These are phyloP conservation scores for Podospora australis DNA, from an alignment of 495 filamentous ascomycete species.

Conservation along the genomic window DNA sequence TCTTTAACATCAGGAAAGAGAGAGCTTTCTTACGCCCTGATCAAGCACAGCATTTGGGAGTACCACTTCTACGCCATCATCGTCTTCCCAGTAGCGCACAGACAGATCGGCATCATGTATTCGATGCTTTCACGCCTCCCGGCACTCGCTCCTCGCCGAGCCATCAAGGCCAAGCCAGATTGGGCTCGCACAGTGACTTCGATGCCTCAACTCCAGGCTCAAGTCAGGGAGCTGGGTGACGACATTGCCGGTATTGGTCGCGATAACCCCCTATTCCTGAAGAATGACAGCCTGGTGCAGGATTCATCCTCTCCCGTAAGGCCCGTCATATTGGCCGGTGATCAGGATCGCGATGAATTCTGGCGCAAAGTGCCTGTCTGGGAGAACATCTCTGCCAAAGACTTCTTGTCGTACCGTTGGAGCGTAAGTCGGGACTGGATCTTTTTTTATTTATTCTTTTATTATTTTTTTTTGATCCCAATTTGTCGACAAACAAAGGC, in stretches of 20 bases:
- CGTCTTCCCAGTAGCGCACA: not conserved
- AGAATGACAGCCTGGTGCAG: not conserved
- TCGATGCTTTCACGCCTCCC: conserved; percentile 5
- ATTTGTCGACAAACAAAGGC: not conserved
- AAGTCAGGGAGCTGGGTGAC: conserved; percentile 15
- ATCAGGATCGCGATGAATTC: conserved; percentile 23
- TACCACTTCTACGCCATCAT: not conserved
- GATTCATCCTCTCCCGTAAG: not conserved
- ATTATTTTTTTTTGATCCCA: too few relatives aligned
- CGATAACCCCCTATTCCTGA: conserved; percentile 2
- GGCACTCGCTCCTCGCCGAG: conserved; percentile 4
- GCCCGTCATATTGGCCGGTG: conserved; percentile 7
- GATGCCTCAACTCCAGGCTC: conserved; percentile 18
- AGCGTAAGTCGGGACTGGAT: conserved; percentile 34
- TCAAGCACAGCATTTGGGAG: too few relatives aligned
- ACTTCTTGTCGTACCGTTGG: conserved; percentile 44
- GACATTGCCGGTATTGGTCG: not conserved
- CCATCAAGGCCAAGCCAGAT: not conserved
- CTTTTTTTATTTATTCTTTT: too few relatives aligned
- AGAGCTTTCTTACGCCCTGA: too few relatives aligned
- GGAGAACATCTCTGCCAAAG: conserved; percentile 33
- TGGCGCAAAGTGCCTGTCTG: conserved; percentile 42
- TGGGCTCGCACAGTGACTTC: conserved; percentile 14
- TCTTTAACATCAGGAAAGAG: too few relatives aligned
- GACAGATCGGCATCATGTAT: conserved; percentile 11